Evolutionary conservation across 2,329 filamentous ascomycete species (phyloP), one percentile per base, ranked within the genome.

Genomic region (Aspergillus sp.): DNA sequence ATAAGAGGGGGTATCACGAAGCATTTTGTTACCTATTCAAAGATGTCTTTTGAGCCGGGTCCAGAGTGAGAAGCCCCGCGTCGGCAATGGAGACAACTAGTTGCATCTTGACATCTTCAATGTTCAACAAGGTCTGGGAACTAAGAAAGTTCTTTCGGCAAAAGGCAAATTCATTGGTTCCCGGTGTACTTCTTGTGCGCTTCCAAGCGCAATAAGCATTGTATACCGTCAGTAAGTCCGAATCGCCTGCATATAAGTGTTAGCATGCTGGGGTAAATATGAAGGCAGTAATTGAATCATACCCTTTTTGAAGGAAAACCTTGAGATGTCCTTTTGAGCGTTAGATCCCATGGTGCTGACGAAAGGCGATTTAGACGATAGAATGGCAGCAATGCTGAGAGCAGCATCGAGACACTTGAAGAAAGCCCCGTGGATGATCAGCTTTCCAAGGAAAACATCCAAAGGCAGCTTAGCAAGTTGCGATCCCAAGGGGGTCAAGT

Each of bases 311-410:
- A 95, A 98, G 4, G 80, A 80, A 45, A 86, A 77, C 2, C 88
- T 81, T 1, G 88, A 86, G 19, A 83, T 81, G 53, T 96, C 87
- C 31, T 89, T 89, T 60, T 95, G 88, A 33, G 83, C 78, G 40
- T 87, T 83, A 37, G 90, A 86, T 2, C 89, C 88, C 64, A 95
- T 89, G 0, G 90, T 87, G 2, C 87, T 86, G 1, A 91, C 78
- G 63, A 97, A 97, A 0, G 91, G 93, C 0, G 90, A 95, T 62
- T 97, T 98, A 27, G 90, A 94, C 2, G 90, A 95, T 1, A 98
- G 70, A 27, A 95, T 91, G 6, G 93, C 91, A 6, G 94, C 93
- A 44, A 94, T 86, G 2, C 90, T 97, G 41, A 97, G 79, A 11
- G 88, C 82, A 64, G 91, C 90, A 66, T 98, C 93, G 4, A 97